Conservation (phyloP, 257 asterid species). For the Nicotiana sylvestris region DNA sequence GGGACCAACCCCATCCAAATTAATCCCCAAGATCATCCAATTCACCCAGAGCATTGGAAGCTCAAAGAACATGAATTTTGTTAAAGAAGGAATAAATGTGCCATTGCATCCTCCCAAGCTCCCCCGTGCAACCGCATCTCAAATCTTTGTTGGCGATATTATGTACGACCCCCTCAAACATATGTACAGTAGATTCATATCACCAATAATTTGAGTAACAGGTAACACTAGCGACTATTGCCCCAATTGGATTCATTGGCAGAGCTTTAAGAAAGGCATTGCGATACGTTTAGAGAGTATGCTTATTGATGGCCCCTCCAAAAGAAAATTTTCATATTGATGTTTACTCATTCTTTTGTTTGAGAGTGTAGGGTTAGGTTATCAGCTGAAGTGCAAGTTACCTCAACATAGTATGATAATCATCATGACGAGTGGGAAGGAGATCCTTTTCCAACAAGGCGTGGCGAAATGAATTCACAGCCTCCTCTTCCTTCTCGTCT, state of each 20-base stretch:
- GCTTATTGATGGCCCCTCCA: not conserved
- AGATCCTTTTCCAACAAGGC: constrained; percentile 61
- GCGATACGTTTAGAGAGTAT: not conserved
- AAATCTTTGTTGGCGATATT: not conserved
- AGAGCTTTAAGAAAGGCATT: not conserved
- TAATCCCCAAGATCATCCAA: constrained; percentile 5
- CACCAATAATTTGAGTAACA: not conserved
- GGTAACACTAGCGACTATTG: not conserved
- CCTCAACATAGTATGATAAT: constrained; percentile 85
- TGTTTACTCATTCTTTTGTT: not conserved
- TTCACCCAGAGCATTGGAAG: not conserved
- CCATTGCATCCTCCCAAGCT: not conserved
- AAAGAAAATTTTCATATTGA: not conserved
- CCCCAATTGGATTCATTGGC: not conserved
- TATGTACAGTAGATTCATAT: not conserved
- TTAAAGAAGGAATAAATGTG: not conserved
- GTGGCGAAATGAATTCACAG: constrained; percentile 57
- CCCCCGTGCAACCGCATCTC: not conserved
- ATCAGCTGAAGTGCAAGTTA: constrained; percentile 16
- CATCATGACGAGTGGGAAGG: constrained; percentile 83
- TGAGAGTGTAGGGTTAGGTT: not conserved
- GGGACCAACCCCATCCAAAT: not conserved
- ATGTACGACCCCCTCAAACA: not conserved
- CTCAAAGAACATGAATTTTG: not conserved
- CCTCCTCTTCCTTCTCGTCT: constrained; percentile 79